Base-by-base conservation (phyloP, 352 stramenopile species). In the Globisporangium camurandrum region DNA sequence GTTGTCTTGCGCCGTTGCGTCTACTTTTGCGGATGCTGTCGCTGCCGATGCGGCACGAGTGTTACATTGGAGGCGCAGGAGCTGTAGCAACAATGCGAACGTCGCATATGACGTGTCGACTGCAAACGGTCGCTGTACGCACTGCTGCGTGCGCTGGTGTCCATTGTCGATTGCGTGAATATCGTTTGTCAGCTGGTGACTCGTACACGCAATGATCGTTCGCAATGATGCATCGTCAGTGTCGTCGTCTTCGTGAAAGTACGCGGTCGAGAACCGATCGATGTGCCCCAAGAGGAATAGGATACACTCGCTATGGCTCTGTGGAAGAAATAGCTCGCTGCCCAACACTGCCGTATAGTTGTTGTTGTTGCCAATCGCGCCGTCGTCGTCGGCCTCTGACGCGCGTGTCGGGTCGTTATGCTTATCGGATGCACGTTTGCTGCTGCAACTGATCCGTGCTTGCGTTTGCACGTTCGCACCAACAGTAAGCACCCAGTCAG, bases 261-360 rank as follows among this genome's bases (percentile, higher is more conserved):
- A 78, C 1, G 56, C 47, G 0, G 52, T 27, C 3, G 67, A 59
- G 24, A 82, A 54, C 7, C 70, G 67, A 38, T 78, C 67, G 1
- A 82, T 51, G 50, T 82, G 67, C 0, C 67, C 67, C n/a, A 66
- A 26, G n/a, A 82, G 57, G 23, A 67, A 77, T 22, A 80, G 53
- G n/a, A 62, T 39, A 23, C 52, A 52, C n/a, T 34, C 51, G 30
- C 24, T 31, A n/a, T 16, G 50, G 34, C 23, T 61, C n/a, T 49
- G 22, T 20, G 51, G 57, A 6, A 49, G 23, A 20, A 49, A 49
- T 23, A 7, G 19, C 16, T 23, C n/a, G 16, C 42, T 23, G 42
- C 16, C 17, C 42, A 10, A 0, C 33, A 24, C 6, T 16, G 4
- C 2, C 30, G 30, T 41, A 17, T 17, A 20, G 11, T n/a, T 6